Evolutionary conservation across 306 rosid genomes (phyloP).

Genomic region (Dryas octopetala): DNA sequence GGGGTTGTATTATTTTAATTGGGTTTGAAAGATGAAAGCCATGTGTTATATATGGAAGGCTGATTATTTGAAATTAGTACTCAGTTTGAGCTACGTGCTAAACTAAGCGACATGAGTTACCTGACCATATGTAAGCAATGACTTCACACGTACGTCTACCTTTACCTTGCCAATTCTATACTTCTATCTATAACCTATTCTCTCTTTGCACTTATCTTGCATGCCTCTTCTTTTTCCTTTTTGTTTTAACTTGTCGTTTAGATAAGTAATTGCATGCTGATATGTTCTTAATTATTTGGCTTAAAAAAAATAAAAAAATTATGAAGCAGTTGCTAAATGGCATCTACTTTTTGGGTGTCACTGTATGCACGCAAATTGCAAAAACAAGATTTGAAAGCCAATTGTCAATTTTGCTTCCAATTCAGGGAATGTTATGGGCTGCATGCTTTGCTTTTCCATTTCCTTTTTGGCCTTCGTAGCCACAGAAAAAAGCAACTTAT

Average conservation of each 20-base stretch:
- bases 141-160: constrained; percentile 19
- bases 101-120: not conserved
- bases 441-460: not conserved
- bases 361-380: not conserved
- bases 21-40: not conserved
- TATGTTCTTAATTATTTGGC: not conserved
- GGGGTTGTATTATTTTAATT: not conserved
- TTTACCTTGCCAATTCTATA: not conserved
- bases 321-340: not conserved
- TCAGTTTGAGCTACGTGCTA: not conserved
- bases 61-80: not conserved
- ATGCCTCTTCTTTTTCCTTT: not conserved
- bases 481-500: not conserved
- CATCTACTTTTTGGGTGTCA: not conserved
- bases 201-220: not conserved
- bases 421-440: not conserved
- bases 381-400: not conserved
- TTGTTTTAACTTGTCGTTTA: not conserved
- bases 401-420: not conserved
- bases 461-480: not conserved
- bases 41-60: not conserved
- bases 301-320: not conserved
- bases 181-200: not conserved
- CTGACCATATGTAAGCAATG: constrained; percentile 32
- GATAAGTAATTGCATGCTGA: not conserved